Base-by-base conservation (phyloP, 768 basidiomycete species). In the Suillus plorans region DNA sequence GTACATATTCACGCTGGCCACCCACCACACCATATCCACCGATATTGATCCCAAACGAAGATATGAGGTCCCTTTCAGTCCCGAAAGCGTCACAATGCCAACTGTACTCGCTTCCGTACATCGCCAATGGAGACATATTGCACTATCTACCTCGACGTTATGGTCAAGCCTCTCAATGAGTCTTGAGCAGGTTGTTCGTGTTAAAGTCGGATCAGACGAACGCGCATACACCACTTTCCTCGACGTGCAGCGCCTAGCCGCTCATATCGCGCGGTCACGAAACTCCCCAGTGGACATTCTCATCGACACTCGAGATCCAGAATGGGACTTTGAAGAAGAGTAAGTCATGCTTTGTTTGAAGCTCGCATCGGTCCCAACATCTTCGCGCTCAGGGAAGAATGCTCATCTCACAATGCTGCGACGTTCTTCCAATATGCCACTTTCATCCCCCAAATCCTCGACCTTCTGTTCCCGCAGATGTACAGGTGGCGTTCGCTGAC, bases 291-390 rank as follows among this genome's bases (percentile, higher is more conserved):
- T 88, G 25, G 83, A 86, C 64, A 83, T 89, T 62, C 77, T 85
- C 52, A 82, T 88, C 53, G 85, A 87, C 67, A 85, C 81, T 28
- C 80, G 86, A 60, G 86, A 88, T 73, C 80, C 80, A 5, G 80
- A 83, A 25, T 88, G 86, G 85, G 82, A 86, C 69, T 86, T 85
- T 67, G 73, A 77, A 13, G 86, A 87, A 67, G 82, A 81, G 85
- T 86, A 65, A 63, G 62, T 66, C 5, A 18, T 61, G 37, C 25
- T 20, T 59, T 59, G 6, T 50, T 31, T 57, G 13, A 25, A 64
- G 31, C 20, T 13, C 20, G 36, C 16, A 31, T 50, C 13, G 25
- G 49, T 41, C 44, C 50, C 59, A 45, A 42, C 31, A 18, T 50
- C 18, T 20, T 22, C 39, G 13, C 52, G 25, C 42, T 60, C 41